Percentiles rank a stretch among this genome's conserved stretches.
These are phyloP conservation scores for Pythium monospermum DNA, from an alignment of 352 stramenopile species.

Conservation along the genomic window DNA sequence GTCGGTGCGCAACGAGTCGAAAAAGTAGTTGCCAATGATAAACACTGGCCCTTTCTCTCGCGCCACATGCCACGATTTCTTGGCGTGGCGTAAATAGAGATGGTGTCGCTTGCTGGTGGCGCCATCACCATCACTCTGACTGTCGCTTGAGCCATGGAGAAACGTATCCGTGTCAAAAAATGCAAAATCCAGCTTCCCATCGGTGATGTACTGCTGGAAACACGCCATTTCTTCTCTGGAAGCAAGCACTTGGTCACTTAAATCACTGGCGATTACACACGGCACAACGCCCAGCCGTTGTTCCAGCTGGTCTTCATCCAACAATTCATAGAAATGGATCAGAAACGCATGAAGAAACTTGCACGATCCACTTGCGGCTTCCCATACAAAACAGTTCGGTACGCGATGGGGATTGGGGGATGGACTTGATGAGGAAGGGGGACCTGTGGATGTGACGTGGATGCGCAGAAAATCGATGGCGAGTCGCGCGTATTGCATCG, in stretches of 20 bases:
- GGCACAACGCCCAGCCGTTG: slow-evolving; percentile 30
- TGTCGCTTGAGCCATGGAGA: slow-evolving; percentile 17
- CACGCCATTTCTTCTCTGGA: slow-evolving; percentile 54
- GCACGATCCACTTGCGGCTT: slow-evolving; percentile 75
- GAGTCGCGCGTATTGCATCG: slow-evolving; percentile 46
- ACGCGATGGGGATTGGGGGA: neutral
- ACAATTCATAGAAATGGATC: slow-evolving; percentile 51
- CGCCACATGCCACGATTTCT: slow-evolving; percentile 36
- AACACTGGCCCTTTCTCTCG: slow-evolving; percentile 49
- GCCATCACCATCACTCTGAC: slow-evolving; percentile 1
- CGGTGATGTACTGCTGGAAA: slow-evolving; percentile 43
- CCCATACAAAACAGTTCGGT: slow-evolving; percentile 80
- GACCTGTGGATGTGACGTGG: neutral
- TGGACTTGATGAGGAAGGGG: neutral
- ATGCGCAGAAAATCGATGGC: slow-evolving; percentile 13
- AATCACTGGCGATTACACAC: slow-evolving; percentile 62
- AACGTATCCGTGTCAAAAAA: slow-evolving; percentile 59
- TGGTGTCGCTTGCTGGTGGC: neutral
- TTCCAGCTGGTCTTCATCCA: slow-evolving; percentile 19
- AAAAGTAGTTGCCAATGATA: slow-evolving; percentile 82
- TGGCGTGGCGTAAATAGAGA: slow-evolving; percentile 28
- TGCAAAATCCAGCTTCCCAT: slow-evolving; percentile 57
- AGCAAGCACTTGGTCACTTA: slow-evolving; percentile 65
- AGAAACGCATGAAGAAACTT: slow-evolving; percentile 78
- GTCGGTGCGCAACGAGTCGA: slow-evolving; percentile 71